These are phyloP conservation scores for Kodamaea nitidulidarum DNA, from an alignment of 805 yeast species.

Conservation along the genomic window DNA sequence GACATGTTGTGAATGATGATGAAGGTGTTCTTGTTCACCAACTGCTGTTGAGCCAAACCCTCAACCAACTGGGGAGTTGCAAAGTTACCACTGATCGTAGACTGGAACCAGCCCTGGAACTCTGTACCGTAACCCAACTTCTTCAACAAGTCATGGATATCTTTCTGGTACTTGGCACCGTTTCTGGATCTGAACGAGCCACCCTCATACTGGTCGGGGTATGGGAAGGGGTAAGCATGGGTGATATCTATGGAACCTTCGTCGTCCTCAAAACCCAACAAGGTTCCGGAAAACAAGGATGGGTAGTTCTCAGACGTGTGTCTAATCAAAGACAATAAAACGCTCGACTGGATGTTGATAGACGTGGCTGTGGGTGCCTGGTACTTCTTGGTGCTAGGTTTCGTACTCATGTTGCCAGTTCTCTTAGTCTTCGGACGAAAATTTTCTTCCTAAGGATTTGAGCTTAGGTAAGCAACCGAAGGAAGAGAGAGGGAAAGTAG, in stretches of 20 bases:
- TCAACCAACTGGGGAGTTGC: conserved; percentile 66
- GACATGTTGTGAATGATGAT: conserved; percentile 67
- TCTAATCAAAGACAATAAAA: conserved; percentile 56
- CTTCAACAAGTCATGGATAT: conserved; percentile 57
- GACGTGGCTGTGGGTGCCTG: conserved; percentile 36
- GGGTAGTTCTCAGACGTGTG: conserved; percentile 65
- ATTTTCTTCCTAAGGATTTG: conserved; percentile 6
- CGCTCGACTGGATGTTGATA: conserved; percentile 48
- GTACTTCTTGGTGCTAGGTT: conserved; percentile 16
- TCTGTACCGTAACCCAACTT: conserved; percentile 64
- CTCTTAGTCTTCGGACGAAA: conserved; percentile 5
- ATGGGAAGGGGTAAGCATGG: conserved; percentile 68
- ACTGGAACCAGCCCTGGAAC: conserved; percentile 78
- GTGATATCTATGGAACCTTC: conserved; percentile 47
- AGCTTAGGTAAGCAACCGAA: background rate
- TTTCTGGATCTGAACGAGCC: conserved; percentile 58
- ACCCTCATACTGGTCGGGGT: conserved; percentile 58
- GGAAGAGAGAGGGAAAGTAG: background rate
- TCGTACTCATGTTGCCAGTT: conserved; percentile 9
- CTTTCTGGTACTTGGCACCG: conserved; percentile 66
- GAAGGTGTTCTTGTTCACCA: conserved; percentile 51
- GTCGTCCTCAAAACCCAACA: conserved; percentile 68
- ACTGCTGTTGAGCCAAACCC: conserved; percentile 62
- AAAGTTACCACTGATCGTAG: conserved; percentile 65
- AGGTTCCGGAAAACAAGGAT: conserved; percentile 61